Conservation (phyloP, 1,139 yeast species). For the Nakaseomyces bracarensis region DNA sequence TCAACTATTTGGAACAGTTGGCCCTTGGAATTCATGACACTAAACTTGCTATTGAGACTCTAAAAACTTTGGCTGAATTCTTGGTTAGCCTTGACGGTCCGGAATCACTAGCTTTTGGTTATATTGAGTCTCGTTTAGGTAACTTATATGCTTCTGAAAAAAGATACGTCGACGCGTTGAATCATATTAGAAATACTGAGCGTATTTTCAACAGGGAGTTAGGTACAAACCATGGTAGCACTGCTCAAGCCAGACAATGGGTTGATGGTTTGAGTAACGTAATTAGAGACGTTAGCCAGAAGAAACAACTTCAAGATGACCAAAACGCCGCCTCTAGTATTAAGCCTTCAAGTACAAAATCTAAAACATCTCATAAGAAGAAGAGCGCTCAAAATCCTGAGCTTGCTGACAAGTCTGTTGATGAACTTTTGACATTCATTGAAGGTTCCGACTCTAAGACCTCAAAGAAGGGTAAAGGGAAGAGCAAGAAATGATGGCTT, state of each 20-base stretch:
- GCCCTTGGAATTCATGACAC: conserved; percentile 35
- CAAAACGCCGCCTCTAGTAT: conserved; percentile 18
- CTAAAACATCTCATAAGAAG: conserved; percentile 17
- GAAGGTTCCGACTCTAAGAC: conserved; percentile 39
- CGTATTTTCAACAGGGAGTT: conserved; percentile 53
- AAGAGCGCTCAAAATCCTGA: conserved; percentile 42
- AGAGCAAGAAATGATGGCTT: conserved; percentile 15
- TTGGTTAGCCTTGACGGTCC: conserved; percentile 47
- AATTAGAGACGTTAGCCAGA: conserved; percentile 24
- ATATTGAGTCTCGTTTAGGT: conserved; percentile 46
- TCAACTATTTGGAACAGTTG: conserved; percentile 49
- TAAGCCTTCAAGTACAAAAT: conserved; percentile 8
- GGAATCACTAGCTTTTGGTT: conserved; percentile 53
- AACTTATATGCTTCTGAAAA: conserved; percentile 49
- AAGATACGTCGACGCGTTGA: conserved; percentile 48
- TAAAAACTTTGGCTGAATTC: conserved; percentile 41
- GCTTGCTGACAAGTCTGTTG: conserved; percentile 54
- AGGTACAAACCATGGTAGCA: conserved; percentile 30
- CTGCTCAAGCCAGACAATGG: conserved; percentile 46
- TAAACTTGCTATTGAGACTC: conserved; percentile 43
- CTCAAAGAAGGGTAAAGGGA: conserved; percentile 28
- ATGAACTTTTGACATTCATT: conserved; percentile 58
- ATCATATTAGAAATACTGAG: conserved; percentile 51
- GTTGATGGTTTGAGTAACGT: conserved; percentile 37
- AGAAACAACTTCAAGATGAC: conserved; percentile 23